A percentile compares a stretch with the other conserved stretches of the same genome.
Conservation (phyloP, 805 yeast species). For the Wickerhamomyces chaumierensis region DNA sequence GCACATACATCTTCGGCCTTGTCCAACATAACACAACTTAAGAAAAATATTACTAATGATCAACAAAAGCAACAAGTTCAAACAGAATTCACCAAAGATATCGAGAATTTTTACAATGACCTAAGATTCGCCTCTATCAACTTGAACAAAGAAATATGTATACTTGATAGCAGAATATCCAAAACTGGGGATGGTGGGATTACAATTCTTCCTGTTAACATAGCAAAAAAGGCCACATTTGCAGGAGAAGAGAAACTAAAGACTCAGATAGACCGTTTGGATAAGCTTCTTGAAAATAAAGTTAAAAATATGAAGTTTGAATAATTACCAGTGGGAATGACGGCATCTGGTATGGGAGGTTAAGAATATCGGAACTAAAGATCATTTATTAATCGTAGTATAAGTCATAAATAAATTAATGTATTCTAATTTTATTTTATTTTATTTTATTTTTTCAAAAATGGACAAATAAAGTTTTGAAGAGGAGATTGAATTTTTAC, state of each 20-base stretch:
- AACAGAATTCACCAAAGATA: slow-evolving; percentile 30
- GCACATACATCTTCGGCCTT: slow-evolving; percentile 37
- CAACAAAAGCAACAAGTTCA: slow-evolving; percentile 19
- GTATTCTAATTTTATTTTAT: too few species aligned
- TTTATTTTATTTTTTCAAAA: too few species aligned
- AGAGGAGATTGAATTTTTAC: too few species aligned
- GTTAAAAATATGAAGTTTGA: not conserved
- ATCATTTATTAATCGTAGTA: too few species aligned
- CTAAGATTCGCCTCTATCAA: slow-evolving; percentile 48
- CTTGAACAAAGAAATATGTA: slow-evolving; percentile 54
- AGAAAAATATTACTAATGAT: slow-evolving; percentile 15
- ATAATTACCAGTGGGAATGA: too few species aligned
- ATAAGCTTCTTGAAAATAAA: slow-evolving; percentile 14
- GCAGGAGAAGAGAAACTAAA: slow-evolving; percentile 48
- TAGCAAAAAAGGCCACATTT: slow-evolving; percentile 61
- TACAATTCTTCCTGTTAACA: slow-evolving; percentile 54
- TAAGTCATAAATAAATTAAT: too few species aligned
- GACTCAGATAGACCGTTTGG: slow-evolving; percentile 29
- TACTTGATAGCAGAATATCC: slow-evolving; percentile 49
- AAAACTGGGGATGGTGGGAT: slow-evolving; percentile 32
- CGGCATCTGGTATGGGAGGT: too few species aligned
- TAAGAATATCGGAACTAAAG: too few species aligned
- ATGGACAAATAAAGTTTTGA: too few species aligned
- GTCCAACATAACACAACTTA: slow-evolving; percentile 26
- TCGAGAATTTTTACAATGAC: slow-evolving; percentile 37